phyloP scores from a whole-genome alignment of 2,329 filamentous ascomycete species.

The Diaporthe ilicicola region DNA sequence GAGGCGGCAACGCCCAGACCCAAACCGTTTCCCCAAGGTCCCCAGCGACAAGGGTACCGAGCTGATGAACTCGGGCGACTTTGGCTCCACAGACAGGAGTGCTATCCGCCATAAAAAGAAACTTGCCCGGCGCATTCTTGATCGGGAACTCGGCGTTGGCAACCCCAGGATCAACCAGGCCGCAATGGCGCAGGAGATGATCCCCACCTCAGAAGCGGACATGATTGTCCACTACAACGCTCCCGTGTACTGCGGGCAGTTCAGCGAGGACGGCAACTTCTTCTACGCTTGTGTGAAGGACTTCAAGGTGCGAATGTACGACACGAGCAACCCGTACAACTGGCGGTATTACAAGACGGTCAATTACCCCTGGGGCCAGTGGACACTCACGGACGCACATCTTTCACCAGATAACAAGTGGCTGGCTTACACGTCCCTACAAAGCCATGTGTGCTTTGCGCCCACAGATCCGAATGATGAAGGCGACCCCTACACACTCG shows the following conservation, averaged over 20 bases:
- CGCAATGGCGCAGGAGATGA: constrained; percentile 76
- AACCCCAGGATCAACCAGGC: constrained; percentile 67
- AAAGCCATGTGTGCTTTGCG: constrained; percentile 83
- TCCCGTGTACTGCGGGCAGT: constrained; percentile 93
- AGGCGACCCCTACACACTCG: constrained; percentile 81
- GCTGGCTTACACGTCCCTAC: constrained; percentile 90
- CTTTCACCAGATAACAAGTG: constrained; percentile 91
- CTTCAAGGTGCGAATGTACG: constrained; percentile 95
- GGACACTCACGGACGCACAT: constrained; percentile 95
- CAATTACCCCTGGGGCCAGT: constrained; percentile 84
- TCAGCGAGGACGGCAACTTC: constrained; percentile 96
- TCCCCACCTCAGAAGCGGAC: constrained; percentile 81
- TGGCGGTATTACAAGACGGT: constrained; percentile 97
- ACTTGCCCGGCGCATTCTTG: constrained; percentile 76
- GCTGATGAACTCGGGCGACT: constrained; percentile 83
- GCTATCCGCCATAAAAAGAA: constrained; percentile 62
- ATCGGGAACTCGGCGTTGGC: constrained; percentile 81
- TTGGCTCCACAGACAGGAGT: constrained; percentile 73
- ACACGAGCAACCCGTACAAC: constrained; percentile 92
- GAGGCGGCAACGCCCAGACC: constrained; percentile 54
- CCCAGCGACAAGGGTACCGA: constrained; percentile 80
- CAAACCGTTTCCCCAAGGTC: constrained; percentile 78
- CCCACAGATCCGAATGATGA: constrained; percentile 85
- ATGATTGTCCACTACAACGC: constrained; percentile 88
- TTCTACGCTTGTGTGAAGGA: constrained; percentile 94